Percentiles rank a stretch among this genome's conserved stretches.
Conservation (phyloP, 1,284 basidiomycete species). For the Malassezia furfur region DNA sequence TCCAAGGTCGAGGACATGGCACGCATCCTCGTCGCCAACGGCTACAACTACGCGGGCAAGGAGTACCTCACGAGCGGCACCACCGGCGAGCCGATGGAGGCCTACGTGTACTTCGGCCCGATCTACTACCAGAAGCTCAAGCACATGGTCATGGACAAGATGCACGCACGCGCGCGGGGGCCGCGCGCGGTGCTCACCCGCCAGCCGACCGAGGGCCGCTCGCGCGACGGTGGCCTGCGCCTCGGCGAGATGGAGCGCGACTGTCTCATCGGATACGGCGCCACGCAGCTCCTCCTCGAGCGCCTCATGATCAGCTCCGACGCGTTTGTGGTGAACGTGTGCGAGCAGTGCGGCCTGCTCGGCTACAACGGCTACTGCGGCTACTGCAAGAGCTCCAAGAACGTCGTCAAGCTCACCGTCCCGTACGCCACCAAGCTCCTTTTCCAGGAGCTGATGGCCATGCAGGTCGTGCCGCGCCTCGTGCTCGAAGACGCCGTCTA, state of each 20-base stretch:
- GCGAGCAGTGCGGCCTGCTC: constrained; percentile 80
- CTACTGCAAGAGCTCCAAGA: constrained; percentile 83
- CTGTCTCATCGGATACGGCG: constrained; percentile 54
- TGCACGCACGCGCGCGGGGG: constrained; percentile 80
- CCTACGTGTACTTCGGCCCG: constrained; percentile 95
- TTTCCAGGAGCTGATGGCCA: constrained; percentile 75
- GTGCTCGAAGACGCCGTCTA: constrained; percentile 39
- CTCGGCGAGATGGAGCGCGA: constrained; percentile 99
- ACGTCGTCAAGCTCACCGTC: constrained; percentile 90
- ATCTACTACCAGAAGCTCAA: constrained; percentile 73
- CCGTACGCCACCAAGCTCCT: constrained; percentile 95
- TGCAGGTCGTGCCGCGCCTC: constrained; percentile 51
- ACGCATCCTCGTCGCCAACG: constrained; percentile 81
- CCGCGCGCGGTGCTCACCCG: constrained; percentile 92
- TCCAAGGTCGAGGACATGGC: constrained; percentile 99
- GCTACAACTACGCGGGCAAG: constrained; percentile 94
- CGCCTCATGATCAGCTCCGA: constrained; percentile 86
- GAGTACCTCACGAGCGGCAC: constrained; percentile 97
- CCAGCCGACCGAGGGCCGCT: constrained; percentile 96
- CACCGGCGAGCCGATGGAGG: constrained; percentile 89
- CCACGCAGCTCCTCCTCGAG: constrained; percentile 88
- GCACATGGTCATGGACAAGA: constrained; percentile 85
- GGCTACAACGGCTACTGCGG: constrained; percentile 61
- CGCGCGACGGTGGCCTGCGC: constrained; percentile 89
- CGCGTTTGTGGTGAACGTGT: constrained; percentile 92